phyloP scores from a whole-genome alignment of 371 early-diverging fungal genomes.

The Quaeritorhiza haematococci region DNA sequence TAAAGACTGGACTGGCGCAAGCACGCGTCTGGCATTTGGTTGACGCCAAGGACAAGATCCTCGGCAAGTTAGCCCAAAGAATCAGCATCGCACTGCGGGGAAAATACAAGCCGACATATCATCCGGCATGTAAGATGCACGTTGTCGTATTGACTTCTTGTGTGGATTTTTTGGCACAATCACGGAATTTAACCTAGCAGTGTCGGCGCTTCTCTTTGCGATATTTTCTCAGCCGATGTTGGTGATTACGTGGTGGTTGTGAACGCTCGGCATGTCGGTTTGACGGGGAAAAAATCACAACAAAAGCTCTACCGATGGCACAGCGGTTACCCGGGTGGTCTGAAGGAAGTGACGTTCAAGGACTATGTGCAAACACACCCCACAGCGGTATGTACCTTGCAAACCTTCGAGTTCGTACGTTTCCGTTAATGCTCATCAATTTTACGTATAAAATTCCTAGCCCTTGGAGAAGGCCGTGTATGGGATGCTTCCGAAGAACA shows the following conservation, averaged over 20 bases:
- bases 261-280: slow-evolving; percentile 78
- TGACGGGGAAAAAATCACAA: slow-evolving; percentile 83
- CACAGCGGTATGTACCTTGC: slow-evolving; percentile 50
- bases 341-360: slow-evolving; percentile 76
- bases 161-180: neutral
- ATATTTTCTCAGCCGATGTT: neutral
- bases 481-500: slow-evolving; percentile 95
- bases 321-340: slow-evolving; percentile 86
- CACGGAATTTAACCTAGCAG: too few relatives aligned
- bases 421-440: neutral
- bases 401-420: neutral
- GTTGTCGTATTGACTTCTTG: too few relatives aligned
- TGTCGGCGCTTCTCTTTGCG: neutral
- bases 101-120: slow-evolving; percentile 93
- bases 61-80: slow-evolving; percentile 83
- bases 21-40: slow-evolving; percentile 94
- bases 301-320: slow-evolving; percentile 89
- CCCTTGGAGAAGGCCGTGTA: slow-evolving; percentile 84
- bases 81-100: slow-evolving; percentile 94
- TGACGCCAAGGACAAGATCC: slow-evolving; percentile 83
- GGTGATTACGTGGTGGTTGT: slow-evolving; percentile 96
- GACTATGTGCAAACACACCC: slow-evolving; percentile 74
- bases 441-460: slow-evolving; percentile 10
- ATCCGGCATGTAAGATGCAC: slow-evolving; percentile 76
- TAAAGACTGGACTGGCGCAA: slow-evolving; percentile 83